Conservation (phyloP, 225 moss, liverwort and hornwort genomes). For the Ulota crispa region DNA sequence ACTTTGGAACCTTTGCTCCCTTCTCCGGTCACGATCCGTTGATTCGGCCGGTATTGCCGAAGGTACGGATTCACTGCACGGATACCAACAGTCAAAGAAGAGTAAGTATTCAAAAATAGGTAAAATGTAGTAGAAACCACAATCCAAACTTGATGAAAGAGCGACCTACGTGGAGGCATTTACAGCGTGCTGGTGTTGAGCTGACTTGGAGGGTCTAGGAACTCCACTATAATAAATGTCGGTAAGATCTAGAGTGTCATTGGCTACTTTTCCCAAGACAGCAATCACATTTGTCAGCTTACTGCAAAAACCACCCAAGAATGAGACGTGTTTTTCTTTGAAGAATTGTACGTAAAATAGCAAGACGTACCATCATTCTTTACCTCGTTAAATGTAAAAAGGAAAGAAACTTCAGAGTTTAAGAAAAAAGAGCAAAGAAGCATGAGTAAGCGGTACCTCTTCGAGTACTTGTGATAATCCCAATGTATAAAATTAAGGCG, state of each 20-base stretch:
- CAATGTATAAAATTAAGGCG: conserved; percentile 85
- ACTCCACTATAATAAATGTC: conserved; percentile 89
- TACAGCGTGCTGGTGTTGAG: conserved; percentile 49
- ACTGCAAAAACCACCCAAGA: conserved; percentile 50
- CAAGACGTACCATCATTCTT: conserved; percentile 5
- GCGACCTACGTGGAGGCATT: conserved; percentile 55
- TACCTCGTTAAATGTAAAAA: not conserved
- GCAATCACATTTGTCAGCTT: conserved; percentile 80
- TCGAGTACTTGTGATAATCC: conserved; percentile 93
- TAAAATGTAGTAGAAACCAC: not conserved
- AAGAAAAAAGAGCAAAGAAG: not conserved
- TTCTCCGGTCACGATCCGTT: conserved; percentile 31
- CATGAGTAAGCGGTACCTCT: conserved; percentile 50
- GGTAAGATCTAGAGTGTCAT: conserved; percentile 81
- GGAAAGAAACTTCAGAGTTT: not conserved
- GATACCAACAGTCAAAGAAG: conserved; percentile 10
- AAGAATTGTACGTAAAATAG: not conserved
- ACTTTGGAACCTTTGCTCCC: conserved; percentile 74
- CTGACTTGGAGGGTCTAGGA: conserved; percentile 57
- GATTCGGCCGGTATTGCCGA: conserved; percentile 51
- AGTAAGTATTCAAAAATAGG: not conserved
- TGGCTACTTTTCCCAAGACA: conserved; percentile 85
- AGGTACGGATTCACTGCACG: conserved; percentile 53
- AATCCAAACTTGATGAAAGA: not conserved
- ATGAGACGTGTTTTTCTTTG: conserved; percentile 12